phyloP scores from a whole-genome alignment of 441 rosid genomes.

The Erodium texanum region DNA sequence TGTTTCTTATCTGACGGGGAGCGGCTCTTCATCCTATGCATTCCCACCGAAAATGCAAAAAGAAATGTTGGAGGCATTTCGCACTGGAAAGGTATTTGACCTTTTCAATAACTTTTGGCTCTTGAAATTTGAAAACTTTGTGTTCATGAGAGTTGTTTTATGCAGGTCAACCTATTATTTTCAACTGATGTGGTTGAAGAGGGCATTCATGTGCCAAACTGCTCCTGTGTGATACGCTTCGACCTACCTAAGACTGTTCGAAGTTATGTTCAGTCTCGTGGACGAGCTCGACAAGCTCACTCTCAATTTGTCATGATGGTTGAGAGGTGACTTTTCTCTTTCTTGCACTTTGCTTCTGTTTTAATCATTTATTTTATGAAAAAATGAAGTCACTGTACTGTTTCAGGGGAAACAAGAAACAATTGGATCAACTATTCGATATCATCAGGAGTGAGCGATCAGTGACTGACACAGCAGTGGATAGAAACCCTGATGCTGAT shows the following conservation, averaged over 20 bases:
- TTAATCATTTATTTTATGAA: no score
- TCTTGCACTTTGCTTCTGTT: background rate
- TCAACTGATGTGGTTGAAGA: constrained; percentile 70
- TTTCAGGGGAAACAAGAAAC: constrained; percentile 56
- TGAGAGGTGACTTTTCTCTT: constrained; percentile 42
- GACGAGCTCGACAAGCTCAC: constrained; percentile 60
- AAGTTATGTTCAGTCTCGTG: constrained; percentile 74
- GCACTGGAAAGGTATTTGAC: constrained; percentile 50
- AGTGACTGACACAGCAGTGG: constrained; percentile 41
- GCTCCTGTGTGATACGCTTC: constrained; percentile 62
- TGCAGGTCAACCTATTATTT: constrained; percentile 73
- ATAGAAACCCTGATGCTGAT: constrained; percentile 46
- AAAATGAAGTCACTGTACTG: no score
- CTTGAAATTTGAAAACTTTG: constrained; percentile 7
- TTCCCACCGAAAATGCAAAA: no score
- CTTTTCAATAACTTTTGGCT: constrained; percentile 8
- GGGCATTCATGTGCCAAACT: constrained; percentile 63
- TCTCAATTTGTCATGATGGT: constrained; percentile 66
- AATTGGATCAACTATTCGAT: constrained; percentile 54
- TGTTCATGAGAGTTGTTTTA: background rate
- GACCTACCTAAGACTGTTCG: constrained; percentile 83
- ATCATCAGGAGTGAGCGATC: constrained; percentile 56
- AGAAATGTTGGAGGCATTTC: constrained; percentile 35
- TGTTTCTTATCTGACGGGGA: constrained; percentile 31
- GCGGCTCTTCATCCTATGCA: no score